These are phyloP conservation scores for Dendrobium chrysotoxum DNA, from an alignment of 106 monocot genomes.

Conservation along the genomic window DNA sequence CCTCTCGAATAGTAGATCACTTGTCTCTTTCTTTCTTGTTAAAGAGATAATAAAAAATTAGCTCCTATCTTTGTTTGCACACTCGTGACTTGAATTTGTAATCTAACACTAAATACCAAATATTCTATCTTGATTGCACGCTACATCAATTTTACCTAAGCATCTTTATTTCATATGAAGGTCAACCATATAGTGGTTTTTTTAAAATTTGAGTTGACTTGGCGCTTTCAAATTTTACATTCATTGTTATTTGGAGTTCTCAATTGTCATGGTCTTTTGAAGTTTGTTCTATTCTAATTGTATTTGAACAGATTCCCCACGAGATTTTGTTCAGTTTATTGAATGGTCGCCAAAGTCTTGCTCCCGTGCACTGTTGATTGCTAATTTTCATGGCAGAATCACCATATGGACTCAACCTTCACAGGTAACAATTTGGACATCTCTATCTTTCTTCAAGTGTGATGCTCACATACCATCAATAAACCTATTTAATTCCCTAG, in stretches of 20 bases:
- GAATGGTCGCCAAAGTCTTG: conserved; percentile 99
- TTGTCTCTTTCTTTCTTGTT: too few species aligned
- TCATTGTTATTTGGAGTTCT: neutral
- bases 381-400: conserved; percentile 90
- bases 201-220: neutral
- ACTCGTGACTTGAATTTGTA: neutral
- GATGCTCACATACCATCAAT: neutral
- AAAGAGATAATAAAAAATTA: too few species aligned
- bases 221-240: neutral
- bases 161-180: neutral
- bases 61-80: neutral
- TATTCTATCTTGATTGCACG: neutral
- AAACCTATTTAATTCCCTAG: neutral
- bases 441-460: neutral
- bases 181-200: neutral
- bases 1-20: too few species aligned
- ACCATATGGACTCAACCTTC: conserved; percentile 96
- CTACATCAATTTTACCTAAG: neutral
- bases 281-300: neutral
- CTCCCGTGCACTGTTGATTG: conserved; percentile 83
- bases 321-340: conserved; percentile 97
- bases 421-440: conserved; percentile 35
- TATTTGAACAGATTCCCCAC: conserved; percentile 83
- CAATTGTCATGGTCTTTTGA: neutral
- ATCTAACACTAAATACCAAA: neutral